phyloP scores from a whole-genome alignment of 2,329 filamentous ascomycete species.

The Xylariaceae sp. region DNA sequence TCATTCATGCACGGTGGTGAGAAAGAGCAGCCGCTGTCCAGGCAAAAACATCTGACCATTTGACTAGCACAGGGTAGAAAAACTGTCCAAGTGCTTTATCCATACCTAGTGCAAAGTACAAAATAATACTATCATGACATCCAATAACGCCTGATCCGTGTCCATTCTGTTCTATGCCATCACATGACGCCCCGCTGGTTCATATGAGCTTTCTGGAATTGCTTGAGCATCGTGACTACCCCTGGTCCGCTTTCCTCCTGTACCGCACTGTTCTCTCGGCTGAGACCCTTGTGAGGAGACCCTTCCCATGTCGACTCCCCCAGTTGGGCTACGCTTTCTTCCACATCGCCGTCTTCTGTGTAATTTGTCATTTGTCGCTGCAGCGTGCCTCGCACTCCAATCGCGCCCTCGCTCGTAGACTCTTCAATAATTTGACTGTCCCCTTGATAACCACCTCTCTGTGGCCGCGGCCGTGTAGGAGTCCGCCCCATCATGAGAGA shows the following conservation, averaged over 20 bases:
- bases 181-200: conserved; percentile 44
- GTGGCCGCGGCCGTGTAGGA: conserved; percentile 42
- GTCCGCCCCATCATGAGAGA: conserved; percentile 44
- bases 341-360: conserved; percentile 58
- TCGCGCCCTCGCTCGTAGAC: conserved; percentile 41
- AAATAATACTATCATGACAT: no score
- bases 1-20: no score
- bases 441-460: conserved; percentile 43
- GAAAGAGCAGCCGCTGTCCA: no score
- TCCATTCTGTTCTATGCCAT: no score
- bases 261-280: conserved; percentile 47
- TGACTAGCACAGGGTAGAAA: no score
- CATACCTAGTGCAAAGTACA: no score
- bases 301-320: conserved; percentile 60
- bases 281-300: conserved; percentile 48
- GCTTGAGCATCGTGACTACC: conserved; percentile 55
- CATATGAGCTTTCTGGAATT: conserved; percentile 55
- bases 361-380: conserved; percentile 40
- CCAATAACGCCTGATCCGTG: no score
- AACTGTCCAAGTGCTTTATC: no score
- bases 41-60: no score
- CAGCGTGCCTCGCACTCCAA: conserved; percentile 34
- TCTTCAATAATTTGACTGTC: conserved; percentile 55
- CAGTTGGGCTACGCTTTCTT: conserved; percentile 47
- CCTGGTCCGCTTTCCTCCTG: conserved; percentile 48